phyloP scores from a whole-genome alignment of 192 early-diverging fungal species.

The Rhizoclosmatium sp. region DNA sequence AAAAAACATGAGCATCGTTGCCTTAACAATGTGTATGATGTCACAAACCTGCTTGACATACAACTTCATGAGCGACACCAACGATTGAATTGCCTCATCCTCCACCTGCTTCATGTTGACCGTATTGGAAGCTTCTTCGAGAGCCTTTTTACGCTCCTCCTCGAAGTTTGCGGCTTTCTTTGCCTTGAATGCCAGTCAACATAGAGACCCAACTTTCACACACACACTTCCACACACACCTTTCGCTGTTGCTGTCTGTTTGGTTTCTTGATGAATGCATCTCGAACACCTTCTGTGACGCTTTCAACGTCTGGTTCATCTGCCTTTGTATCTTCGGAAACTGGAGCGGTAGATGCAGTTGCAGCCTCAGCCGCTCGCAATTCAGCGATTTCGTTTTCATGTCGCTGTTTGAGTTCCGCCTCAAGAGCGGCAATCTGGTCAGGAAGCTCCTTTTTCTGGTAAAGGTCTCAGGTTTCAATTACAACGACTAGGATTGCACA shows the following conservation, averaged over 20 bases:
- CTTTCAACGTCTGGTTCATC: neutral
- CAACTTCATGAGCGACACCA: slow-evolving; percentile 66
- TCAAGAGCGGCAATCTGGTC: slow-evolving; percentile 76
- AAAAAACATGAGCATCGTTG: neutral
- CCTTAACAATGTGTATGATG: neutral
- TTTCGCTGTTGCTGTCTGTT: slow-evolving; percentile 49
- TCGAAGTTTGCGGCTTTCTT: slow-evolving; percentile 76
- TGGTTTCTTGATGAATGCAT: slow-evolving; percentile 37
- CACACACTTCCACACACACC: slow-evolving; percentile 16
- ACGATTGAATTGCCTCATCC: slow-evolving; percentile 66
- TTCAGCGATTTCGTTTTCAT: slow-evolving; percentile 67
- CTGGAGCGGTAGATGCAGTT: neutral
- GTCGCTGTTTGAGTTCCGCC: slow-evolving; percentile 62
- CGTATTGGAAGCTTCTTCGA: slow-evolving; percentile 74
- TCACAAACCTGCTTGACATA: slow-evolving; percentile 62
- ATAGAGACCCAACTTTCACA: slow-evolving; percentile 5
- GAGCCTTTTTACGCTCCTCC: slow-evolving; percentile 76
- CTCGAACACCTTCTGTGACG: neutral
- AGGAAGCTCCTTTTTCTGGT: slow-evolving; percentile 83
- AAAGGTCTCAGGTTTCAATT: neutral
- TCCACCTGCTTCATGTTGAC: slow-evolving; percentile 82
- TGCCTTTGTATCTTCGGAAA: slow-evolving; percentile 11
- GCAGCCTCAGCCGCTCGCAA: slow-evolving; percentile 2
- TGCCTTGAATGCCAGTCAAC: slow-evolving; percentile 58
- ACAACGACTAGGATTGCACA: slow-evolving; percentile 1